A percentile compares a stretch with the other conserved stretches of the same genome.
These are phyloP conservation scores for Sedum album DNA, from an alignment of 164 flowering plant species.

Conservation along the genomic window DNA sequence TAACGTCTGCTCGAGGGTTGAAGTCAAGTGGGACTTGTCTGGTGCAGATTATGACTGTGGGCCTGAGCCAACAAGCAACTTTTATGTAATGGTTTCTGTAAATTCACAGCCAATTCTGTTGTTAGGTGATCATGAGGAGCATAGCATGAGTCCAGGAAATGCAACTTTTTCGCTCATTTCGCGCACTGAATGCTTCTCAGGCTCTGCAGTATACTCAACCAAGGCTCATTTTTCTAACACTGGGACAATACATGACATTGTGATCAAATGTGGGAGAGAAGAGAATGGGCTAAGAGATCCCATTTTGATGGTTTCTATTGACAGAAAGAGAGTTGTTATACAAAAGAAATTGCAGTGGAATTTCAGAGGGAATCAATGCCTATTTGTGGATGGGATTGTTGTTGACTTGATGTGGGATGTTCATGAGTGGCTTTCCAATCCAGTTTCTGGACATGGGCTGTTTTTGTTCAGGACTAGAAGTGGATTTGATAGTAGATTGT, in stretches of 20 bases:
- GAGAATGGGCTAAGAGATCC: conserved; percentile 26
- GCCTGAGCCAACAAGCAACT: conserved; percentile 63
- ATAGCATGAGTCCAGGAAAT: conserved; percentile 16
- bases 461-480: too few relatives aligned
- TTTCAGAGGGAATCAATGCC: conserved; percentile 48
- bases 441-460: conserved; percentile 29
- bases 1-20: conserved; percentile 29
- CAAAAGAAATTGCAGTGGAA: conserved; percentile 50
- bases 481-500: too few relatives aligned
- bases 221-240: conserved; percentile 51
- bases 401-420: conserved; percentile 78
- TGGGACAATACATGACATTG: conserved; percentile 52
- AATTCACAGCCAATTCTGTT: conserved; percentile 44
- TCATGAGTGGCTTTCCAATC: conserved; percentile 49
- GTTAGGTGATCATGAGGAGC: conserved; percentile 49
- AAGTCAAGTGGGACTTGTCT: conserved; percentile 65
- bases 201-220: conserved; percentile 42
- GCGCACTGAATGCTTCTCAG: conserved; percentile 49
- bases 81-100: conserved; percentile 36
- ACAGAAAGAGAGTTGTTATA: conserved; percentile 29
- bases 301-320: conserved; percentile 27
- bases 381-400: conserved; percentile 43
- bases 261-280: conserved; percentile 51
- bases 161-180: conserved; percentile 40
- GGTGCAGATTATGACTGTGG: conserved; percentile 45